Conservation (phyloP, 371 early-diverging fungal species). For the Entomophthora muscae region DNA sequence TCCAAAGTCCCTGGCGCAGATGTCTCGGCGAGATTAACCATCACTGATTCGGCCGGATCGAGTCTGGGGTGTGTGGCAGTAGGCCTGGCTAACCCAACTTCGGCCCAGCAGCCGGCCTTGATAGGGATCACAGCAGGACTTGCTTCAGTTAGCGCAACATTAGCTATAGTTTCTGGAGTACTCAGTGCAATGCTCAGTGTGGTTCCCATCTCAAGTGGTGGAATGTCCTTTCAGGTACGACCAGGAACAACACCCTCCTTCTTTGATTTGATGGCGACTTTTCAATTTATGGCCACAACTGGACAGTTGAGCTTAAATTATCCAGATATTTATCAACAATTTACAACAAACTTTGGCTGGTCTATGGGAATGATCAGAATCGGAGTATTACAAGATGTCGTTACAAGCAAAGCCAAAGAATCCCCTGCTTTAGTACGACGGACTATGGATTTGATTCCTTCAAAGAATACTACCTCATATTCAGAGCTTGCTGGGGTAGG, state of each 20-base stretch:
- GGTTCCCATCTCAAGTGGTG: background rate
- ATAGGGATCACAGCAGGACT: background rate
- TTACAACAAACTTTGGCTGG: constrained; percentile 8
- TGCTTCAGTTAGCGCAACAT: background rate
- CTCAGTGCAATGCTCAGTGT: background rate
- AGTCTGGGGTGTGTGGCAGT: constrained; percentile 3
- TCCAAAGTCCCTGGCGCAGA: constrained; percentile 1
- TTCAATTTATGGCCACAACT: constrained; percentile 4
- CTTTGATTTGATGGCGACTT: background rate
- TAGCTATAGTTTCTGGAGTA: background rate
- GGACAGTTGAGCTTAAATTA: constrained; percentile 5
- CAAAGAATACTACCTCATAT: constrained; percentile 2
- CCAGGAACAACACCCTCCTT: constrained; percentile 5
- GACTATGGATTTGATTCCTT: background rate
- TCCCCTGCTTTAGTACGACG: background rate
- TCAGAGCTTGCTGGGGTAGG: background rate
- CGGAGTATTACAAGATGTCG: background rate
- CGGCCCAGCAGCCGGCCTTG: constrained; percentile 2
- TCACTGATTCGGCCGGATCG: background rate
- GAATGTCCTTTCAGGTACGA: background rate
- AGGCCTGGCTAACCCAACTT: background rate
- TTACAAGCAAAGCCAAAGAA: background rate
- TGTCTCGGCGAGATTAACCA: background rate
- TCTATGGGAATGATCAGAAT: constrained; percentile 4
- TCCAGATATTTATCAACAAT: background rate